Evolutionary conservation across 1,139 yeast species (phyloP), one percentile per base, ranked within the genome.

Genomic region (Yamadazyma dushanensis): DNA sequence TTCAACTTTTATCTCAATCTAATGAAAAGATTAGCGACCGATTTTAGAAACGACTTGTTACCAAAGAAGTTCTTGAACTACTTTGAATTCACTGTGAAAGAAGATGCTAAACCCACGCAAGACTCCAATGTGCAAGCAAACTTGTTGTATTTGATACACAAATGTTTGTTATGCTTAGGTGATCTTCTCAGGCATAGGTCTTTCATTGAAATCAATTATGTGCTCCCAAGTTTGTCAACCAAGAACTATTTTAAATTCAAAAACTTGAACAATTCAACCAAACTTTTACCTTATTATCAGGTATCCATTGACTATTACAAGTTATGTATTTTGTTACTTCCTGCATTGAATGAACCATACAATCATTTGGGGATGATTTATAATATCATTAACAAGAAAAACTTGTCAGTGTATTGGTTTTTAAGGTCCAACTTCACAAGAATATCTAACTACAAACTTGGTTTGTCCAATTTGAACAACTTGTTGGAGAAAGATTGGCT

Each of bases 271-370:
- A 49, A 68, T 56, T 50, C 60, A 56, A 53, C 69, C 52, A 56
- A 56, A 29, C 32, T 57, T 39, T 46, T 44, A 26, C 61, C 65
- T 1, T 40, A 37, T 15, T 66, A 53, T 36, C 44, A 47, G 16
- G 53, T 48, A 18, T 64, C 85, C 1, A 54, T 76, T 15, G 67
- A 69, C 43, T 70, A 67, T 46, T 77, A 78, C 45, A 68, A 73
- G 36, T 53, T 64, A 28, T 78, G 87, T 18, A 71, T 78, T 21
- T 49, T 73, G 26, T 57, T 81, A 16, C 56, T 81, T 26, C 90
- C 89, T 1, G 76, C 85, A 1, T 64, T 79, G 38, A 83, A 83
- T 39, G 88, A 80, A 47, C 80, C 87, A 1, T 77, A 77, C 47
- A 76, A 77, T 46, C 85, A 80, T 47, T 70, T 78, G 35, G 88